Conservation (phyloP, 1,284 basidiomycete species). For the Marasmius fiardii region DNA sequence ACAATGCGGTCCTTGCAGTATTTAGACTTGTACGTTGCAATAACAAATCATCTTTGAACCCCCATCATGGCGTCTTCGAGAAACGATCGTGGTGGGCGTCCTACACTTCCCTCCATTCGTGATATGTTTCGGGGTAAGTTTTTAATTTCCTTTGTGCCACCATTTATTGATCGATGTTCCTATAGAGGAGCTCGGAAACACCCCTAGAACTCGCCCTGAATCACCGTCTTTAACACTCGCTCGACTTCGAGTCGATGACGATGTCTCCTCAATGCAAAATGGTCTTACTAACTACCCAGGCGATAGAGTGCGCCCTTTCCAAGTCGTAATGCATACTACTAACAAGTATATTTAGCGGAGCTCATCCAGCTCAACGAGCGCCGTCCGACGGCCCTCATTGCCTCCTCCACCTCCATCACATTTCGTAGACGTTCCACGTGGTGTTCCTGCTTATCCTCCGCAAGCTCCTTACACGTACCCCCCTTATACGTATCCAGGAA, state of each 20-base stretch:
- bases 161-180: too few species aligned
- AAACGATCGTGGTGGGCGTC: slow-evolving; percentile 40
- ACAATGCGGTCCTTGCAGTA: not conserved
- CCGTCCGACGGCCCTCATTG: not conserved
- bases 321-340: too few species aligned
- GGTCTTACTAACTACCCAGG: too few species aligned
- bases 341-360: not conserved
- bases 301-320: too few species aligned
- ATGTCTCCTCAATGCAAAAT: slow-evolving; percentile 15
- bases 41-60: not conserved
- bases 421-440: not conserved
- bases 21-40: not conserved
- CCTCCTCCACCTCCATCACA: not conserved
- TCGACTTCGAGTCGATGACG: slow-evolving; percentile 35
- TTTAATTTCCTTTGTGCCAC: too few species aligned
- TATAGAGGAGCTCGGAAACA: slow-evolving; percentile 42
- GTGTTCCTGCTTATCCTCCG: not conserved
- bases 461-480: not conserved
- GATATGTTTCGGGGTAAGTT: slow-evolving; percentile 64
- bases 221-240: slow-evolving; percentile 37
- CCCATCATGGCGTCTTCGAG: slow-evolving; percentile 35
- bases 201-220: slow-evolving; percentile 30
- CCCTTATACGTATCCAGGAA: not conserved
- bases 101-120: slow-evolving; percentile 73
- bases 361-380: not conserved